A percentile compares a stretch with the other conserved stretches of the same genome.
phyloP scores from a whole-genome alignment of 148 eudicot genomes.

The Cornus kousa region DNA sequence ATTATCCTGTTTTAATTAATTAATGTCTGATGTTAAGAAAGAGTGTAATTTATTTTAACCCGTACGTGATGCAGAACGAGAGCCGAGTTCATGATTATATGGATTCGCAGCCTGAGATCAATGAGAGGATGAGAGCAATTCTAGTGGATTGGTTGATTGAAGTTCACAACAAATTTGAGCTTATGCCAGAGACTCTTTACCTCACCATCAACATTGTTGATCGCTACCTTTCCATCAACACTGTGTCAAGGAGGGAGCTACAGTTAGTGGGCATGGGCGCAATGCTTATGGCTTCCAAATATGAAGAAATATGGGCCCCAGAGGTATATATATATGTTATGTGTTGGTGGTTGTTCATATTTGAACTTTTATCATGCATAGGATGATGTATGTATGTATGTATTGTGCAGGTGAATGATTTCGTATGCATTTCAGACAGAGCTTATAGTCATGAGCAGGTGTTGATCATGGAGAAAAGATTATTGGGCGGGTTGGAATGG shows the following conservation, averaged over 20 bases:
- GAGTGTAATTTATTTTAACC: no score
- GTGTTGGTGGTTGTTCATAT: no score
- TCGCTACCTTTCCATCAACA: slow-evolving; percentile 34
- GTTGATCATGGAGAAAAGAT: slow-evolving; percentile 64
- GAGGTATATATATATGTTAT: slow-evolving; percentile 35
- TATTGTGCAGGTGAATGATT: slow-evolving; percentile 39
- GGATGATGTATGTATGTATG: no score
- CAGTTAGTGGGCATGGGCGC: slow-evolving; percentile 55
- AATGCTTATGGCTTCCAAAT: slow-evolving; percentile 65
- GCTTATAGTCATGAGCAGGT: slow-evolving; percentile 64
- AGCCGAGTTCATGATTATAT: slow-evolving; percentile 42
- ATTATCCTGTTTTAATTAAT: no score
- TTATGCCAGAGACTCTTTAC: slow-evolving; percentile 53
- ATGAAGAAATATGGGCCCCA: slow-evolving; percentile 96
- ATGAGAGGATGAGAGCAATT: slow-evolving; percentile 56
- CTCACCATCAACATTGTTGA: slow-evolving; percentile 52
- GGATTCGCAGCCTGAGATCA: slow-evolving; percentile 49
- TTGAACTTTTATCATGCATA: no score
- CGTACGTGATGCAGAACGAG: slow-evolving; percentile 34
- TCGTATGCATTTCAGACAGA: slow-evolving; percentile 69
- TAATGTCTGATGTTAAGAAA: no score
- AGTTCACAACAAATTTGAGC: slow-evolving; percentile 61
- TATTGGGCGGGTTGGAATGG: slow-evolving; percentile 69
- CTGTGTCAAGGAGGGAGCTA: slow-evolving; percentile 34
- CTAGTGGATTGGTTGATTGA: slow-evolving; percentile 62